phyloP scores from a whole-genome alignment of 306 rosid species.

The Acacia confusa region DNA sequence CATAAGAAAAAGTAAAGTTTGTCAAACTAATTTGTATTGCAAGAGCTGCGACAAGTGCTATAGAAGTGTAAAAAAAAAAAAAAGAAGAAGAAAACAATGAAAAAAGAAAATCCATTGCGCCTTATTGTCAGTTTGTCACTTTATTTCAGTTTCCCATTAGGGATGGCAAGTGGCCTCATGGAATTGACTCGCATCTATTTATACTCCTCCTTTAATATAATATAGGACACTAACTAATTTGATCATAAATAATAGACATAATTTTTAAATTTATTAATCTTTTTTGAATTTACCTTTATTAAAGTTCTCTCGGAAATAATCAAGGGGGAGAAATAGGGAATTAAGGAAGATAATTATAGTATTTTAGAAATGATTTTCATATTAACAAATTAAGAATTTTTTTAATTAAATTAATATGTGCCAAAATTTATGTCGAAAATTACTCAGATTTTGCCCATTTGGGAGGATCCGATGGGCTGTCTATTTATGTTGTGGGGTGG shows the following conservation, averaged over 20 bases:
- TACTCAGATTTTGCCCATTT: background rate
- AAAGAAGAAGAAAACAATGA: background rate
- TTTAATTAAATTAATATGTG: no score
- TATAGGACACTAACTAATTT: no score
- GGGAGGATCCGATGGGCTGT: background rate
- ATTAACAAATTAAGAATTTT: no score
- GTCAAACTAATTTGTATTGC: conserved; percentile 1
- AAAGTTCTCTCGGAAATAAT: no score
- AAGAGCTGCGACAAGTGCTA: background rate
- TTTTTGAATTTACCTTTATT: no score
- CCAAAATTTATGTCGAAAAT: no score
- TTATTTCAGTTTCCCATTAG: background rate
- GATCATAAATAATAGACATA: no score
- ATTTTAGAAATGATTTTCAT: no score
- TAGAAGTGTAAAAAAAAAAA: background rate
- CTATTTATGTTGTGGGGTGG: background rate
- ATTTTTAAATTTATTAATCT: no score
- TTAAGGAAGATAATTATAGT: no score
- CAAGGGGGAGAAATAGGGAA: no score
- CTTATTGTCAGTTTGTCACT: background rate
- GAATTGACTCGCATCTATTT: background rate
- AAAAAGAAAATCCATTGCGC: background rate
- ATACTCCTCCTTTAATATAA: background rate
- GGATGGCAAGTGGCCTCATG: background rate
- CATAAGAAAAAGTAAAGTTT: conserved; percentile 4